Base-by-base conservation (phyloP, 2,329 filamentous ascomycete genomes). In the Apiospora sp. region DNA sequence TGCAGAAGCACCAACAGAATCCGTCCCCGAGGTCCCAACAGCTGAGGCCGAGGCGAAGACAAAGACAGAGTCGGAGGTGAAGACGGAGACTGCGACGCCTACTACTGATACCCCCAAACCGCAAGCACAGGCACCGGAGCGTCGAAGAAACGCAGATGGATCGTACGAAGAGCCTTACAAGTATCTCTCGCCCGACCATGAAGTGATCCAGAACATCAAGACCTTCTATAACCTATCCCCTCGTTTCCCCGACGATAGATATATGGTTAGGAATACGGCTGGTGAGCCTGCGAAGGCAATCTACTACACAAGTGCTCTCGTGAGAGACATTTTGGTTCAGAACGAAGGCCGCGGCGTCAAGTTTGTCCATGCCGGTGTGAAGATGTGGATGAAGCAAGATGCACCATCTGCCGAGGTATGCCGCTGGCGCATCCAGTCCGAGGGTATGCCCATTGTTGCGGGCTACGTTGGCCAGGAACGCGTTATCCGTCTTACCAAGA, bases 301-400 rank as follows among this genome's bases (percentile, higher is more conserved):
- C 77, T 99, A 99, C 88, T 99, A 98, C 86, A 97, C 95, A 14
- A 95, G 93, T 48, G 89, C 90, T 5, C 88, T 98, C 16, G 92
- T 94, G 30, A 93, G 95, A 44, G 93, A 96, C 75, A 96, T 99
- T 71, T 88, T 99, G 4, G 90, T 88, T 4, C 89, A 92, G 80
- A 99, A 99, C 81, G 95, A 98, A 82, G 94, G 94, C 61, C 92
- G 93, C 41, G 95, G 95, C 67, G 92, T 98, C 83, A 97, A 96
- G 82, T 98, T 99, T 80, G 93, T 99, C 69, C 96, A 99, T 83
- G 96, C 93, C 69, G 96, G 96, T 75, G 95, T 99, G 46, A 97
- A 97, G 85, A 98, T 98, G 94, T 99, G 97, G 82, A 96, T 98
- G 87, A 98, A 97, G 86, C 96, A 98, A 82, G 95, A 98, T 79